Evolutionary conservation across 768 basidiomycete genomes (phyloP).

Genomic region (Tubosaeta sp.): DNA sequence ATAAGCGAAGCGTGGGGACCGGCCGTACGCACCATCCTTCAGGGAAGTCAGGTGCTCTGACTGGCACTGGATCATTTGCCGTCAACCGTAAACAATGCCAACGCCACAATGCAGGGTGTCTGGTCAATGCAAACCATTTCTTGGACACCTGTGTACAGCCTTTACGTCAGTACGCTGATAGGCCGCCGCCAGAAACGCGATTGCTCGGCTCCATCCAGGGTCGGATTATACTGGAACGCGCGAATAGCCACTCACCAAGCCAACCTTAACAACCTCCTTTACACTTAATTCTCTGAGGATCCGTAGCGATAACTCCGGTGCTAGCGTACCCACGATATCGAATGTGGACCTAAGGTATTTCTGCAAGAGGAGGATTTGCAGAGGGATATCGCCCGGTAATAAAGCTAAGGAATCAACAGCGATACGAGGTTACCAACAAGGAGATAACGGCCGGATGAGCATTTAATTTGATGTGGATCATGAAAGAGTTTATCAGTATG

Average conservation of each 20-base stretch:
- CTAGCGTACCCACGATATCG: constrained; percentile 72
- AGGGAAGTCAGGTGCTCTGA: constrained; percentile 57
- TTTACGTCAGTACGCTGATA: background rate
- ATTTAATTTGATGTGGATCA: background rate
- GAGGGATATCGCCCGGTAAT: constrained; percentile 78
- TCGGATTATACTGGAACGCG: background rate
- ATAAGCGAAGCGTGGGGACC: background rate
- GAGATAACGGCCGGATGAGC: background rate
- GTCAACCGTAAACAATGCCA: constrained; percentile 74
- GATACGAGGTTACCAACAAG: constrained; percentile 6
- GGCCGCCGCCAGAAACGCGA: background rate
- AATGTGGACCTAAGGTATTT: constrained; percentile 81
- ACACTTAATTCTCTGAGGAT: constrained; percentile 59
- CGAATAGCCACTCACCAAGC: constrained; percentile 25
- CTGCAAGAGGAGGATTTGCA: constrained; percentile 80
- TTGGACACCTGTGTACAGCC: constrained; percentile 35
- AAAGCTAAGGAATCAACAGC: constrained; percentile 43
- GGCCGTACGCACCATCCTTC: constrained; percentile 62
- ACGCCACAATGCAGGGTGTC: constrained; percentile 73
- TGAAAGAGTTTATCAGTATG: constrained; percentile 6
- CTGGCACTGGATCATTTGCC: constrained; percentile 61
- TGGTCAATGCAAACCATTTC: constrained; percentile 36
- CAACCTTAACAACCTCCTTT: constrained; percentile 54
- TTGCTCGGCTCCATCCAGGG: background rate
- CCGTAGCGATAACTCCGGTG: constrained; percentile 59